phyloP scores from a whole-genome alignment of 352 stramenopile species.

The Pythium diclinum region DNA sequence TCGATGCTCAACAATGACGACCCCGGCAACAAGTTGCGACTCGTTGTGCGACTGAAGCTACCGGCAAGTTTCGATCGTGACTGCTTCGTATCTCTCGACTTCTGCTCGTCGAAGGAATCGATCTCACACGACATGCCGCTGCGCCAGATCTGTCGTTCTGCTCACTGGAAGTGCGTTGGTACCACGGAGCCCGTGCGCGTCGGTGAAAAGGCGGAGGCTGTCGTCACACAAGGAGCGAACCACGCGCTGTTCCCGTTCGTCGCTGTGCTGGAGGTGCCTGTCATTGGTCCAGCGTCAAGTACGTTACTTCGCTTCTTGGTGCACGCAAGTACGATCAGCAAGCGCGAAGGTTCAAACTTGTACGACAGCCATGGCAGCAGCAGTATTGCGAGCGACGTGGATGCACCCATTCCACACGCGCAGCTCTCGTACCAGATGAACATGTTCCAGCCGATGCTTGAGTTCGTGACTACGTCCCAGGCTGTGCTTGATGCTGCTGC shows the following conservation, averaged over 20 bases:
- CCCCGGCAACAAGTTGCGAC: slow-evolving; percentile 69
- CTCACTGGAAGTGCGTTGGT: slow-evolving; percentile 80
- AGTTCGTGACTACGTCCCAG: slow-evolving; percentile 86
- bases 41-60: slow-evolving; percentile 83
- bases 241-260: slow-evolving; percentile 82
- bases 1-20: slow-evolving; percentile 81
- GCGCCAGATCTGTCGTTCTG: slow-evolving; percentile 48
- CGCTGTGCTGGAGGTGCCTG: slow-evolving; percentile 79
- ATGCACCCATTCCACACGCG: slow-evolving; percentile 6
- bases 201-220: slow-evolving; percentile 56
- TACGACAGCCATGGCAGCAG: slow-evolving; percentile 36
- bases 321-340: slow-evolving; percentile 74
- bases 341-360: slow-evolving; percentile 44
- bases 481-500: slow-evolving; percentile 79
- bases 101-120: slow-evolving; percentile 72
- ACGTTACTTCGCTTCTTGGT: slow-evolving; percentile 86
- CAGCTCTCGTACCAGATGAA: slow-evolving; percentile 82
- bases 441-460: slow-evolving; percentile 81
- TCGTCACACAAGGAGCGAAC: slow-evolving; percentile 49
- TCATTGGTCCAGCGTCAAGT: slow-evolving; percentile 75
- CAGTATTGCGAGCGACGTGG: slow-evolving; percentile 26
- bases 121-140: slow-evolving; percentile 49
- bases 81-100: slow-evolving; percentile 84
- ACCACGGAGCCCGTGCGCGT: slow-evolving; percentile 77
- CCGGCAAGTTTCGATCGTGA: slow-evolving; percentile 70